Base-by-base conservation (phyloP, 805 yeast species). In the Starmera amethionina region DNA sequence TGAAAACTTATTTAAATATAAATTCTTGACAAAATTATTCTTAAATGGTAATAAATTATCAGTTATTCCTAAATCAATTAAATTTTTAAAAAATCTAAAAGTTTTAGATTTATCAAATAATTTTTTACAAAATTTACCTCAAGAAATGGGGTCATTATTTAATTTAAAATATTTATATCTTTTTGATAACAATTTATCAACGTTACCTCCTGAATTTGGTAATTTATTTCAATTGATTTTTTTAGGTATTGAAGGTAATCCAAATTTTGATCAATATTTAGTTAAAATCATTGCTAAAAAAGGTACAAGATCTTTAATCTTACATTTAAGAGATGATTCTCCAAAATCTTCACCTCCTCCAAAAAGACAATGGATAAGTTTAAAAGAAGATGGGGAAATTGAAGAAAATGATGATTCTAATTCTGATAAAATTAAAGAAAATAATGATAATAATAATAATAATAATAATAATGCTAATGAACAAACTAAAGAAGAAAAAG, bases 201-300 rank as follows among this genome's bases (percentile, higher is more conserved):
- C 75, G 1, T 65, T 93, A 46, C 98, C 99, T 2, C 70, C 65
- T 60, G 93, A 83, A 56, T 79, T 93, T 59, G 96, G 97, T 25
- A 81, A 78, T 50, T 66, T 94, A 43, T 82, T 77, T 58, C 90
- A 86, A 50, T 70, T 93, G 47, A 82, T 85, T 49, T 82, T 90
- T 56, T 64, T 93, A 38, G 99, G 98, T 30, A 70, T 90, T 35
- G 97, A 90, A 60, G 98, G 98, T 2, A 93, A 93, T 58, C 85
- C 94, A 4, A 47, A 43, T 36, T 67, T 93, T 54, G 82, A 82
- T 51, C 67, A 71, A 41, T 75, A 71, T 18, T 60, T 76, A 44
- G 76, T 86, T 34, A 73, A 79, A 47, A 72, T 83, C 28, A 55
- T 93, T 38, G 78, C 94, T 0, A 82, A 80, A 47, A 79, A 77